Evolutionary conservation across 2,329 filamentous ascomycete species (phyloP).

Genomic region (Diplodia sapinea): DNA sequence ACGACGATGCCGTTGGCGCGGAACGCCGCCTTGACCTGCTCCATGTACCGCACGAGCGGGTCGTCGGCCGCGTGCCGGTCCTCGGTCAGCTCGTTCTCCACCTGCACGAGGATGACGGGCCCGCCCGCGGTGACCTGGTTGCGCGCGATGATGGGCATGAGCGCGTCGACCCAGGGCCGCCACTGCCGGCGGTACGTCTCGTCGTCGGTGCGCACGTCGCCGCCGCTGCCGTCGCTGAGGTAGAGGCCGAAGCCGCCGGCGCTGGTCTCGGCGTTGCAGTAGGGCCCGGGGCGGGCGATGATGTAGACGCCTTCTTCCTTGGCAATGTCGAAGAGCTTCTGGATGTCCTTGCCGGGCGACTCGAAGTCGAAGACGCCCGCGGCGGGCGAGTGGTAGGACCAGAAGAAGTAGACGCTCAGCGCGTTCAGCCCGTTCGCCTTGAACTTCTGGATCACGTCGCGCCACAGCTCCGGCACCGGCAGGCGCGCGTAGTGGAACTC

Average conservation of each 20-base stretch:
- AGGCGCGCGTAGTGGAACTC: constrained; percentile 62
- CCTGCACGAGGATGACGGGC: constrained; percentile 62
- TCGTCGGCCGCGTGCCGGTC: constrained; percentile 50
- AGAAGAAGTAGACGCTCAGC: constrained; percentile 54
- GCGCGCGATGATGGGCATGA: constrained; percentile 58
- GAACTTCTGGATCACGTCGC: constrained; percentile 59
- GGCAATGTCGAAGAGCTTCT: constrained; percentile 59
- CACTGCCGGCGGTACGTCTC: constrained; percentile 60
- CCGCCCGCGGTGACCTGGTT: constrained; percentile 62
- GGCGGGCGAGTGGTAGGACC: constrained; percentile 57
- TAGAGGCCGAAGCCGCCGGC: constrained; percentile 68
- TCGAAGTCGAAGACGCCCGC: constrained; percentile 57
- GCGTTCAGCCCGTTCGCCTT: constrained; percentile 59
- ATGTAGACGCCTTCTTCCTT: constrained; percentile 62
- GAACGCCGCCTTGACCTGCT: constrained; percentile 60
- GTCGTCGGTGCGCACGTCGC: constrained; percentile 60
- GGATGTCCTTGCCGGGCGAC: constrained; percentile 61
- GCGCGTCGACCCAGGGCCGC: constrained; percentile 59
- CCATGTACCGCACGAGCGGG: constrained; percentile 62
- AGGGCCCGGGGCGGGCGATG: constrained; percentile 64
- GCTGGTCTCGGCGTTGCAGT: constrained; percentile 68
- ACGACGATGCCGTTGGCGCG: constrained; percentile 64
- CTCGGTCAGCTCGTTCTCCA: constrained; percentile 62
- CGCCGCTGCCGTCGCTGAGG: constrained; percentile 66
- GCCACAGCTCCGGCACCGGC: constrained; percentile 58